These are phyloP conservation scores for Eimeria tenella DNA, from an alignment of 169 alveolate species.

Conservation along the genomic window DNA sequence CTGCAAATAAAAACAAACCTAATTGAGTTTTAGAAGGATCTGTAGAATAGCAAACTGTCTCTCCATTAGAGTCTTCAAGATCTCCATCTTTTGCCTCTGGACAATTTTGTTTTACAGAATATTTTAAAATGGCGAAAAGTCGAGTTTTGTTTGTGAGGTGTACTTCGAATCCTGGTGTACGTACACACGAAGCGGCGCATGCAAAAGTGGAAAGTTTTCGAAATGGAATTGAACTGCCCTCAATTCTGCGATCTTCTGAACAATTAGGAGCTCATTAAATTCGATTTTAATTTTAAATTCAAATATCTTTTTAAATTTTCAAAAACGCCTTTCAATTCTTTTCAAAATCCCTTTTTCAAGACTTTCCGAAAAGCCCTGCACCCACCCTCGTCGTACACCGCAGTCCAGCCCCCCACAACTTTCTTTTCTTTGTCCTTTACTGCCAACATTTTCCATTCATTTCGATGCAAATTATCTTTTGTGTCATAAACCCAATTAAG, in stretches of 20 bases:
- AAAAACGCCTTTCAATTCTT: too few species aligned
- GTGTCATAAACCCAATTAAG: not conserved
- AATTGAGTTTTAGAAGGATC: constrained; percentile 81
- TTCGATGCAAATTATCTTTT: constrained; percentile 53
- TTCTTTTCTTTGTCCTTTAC: constrained; percentile 62
- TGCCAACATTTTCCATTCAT: constrained; percentile 80
- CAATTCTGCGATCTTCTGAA: too few species aligned
- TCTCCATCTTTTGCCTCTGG: constrained; percentile 81
- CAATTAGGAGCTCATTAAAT: too few species aligned
- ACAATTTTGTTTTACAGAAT: constrained; percentile 47
- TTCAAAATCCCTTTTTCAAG: too few species aligned
- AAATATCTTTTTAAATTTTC: too few species aligned
- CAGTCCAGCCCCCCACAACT: constrained; percentile 83
- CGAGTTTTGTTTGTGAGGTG: constrained; percentile 37
- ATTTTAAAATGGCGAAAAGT: constrained; percentile 81
- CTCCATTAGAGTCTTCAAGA: constrained; percentile 79
- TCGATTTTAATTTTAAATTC: too few species aligned
- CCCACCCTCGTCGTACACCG: constrained; percentile 84
- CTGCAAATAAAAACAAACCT: constrained; percentile 49
- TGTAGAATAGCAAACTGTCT: constrained; percentile 82
- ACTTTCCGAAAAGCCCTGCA: too few species aligned
- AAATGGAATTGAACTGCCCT: too few species aligned
- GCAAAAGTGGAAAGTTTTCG: too few species aligned
- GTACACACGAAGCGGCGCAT: too few species aligned
- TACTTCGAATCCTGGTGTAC: constrained; percentile 79